A percentile compares a stretch with the other conserved stretches of the same genome.
Conservation (phyloP, 2,329 filamentous ascomycete genomes). For the Biscogniauxia sp. region DNA sequence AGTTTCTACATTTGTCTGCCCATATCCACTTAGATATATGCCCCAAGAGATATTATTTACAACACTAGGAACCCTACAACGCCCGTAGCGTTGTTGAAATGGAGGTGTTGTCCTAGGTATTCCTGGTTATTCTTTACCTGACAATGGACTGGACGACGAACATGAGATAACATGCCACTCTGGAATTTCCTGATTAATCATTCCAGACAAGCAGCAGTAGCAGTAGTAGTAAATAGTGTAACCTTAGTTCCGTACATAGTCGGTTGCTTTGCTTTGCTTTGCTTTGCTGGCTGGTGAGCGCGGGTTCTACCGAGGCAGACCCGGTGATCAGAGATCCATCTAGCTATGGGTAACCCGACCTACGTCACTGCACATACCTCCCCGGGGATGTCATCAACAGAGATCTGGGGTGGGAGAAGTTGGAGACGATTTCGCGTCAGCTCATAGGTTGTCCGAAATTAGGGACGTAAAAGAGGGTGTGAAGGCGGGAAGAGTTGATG, state of each 20-base stretch:
- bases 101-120: background rate
- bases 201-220: background rate
- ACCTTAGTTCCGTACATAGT: too few species aligned
- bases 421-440: background rate
- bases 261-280: too few species aligned
- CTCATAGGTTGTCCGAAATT: background rate
- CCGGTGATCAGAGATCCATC: background rate
- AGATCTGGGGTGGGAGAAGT: background rate
- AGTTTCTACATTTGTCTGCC: too few species aligned
- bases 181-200: background rate
- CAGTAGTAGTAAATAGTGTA: background rate
- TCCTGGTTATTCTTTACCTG: background rate
- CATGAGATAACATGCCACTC: background rate
- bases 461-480: background rate
- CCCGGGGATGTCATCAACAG: background rate
- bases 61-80: too few species aligned
- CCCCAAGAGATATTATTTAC: too few species aligned
- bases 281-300: background rate
- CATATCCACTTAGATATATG: too few species aligned
- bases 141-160: background rate
- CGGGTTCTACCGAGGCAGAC: background rate
- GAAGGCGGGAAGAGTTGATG: too few species aligned
- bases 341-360: background rate
- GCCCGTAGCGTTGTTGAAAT: background rate
- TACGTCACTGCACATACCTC: background rate